Base-by-base conservation (phyloP, 2,329 filamentous ascomycete species). In the Aureobasidium sp. region DNA sequence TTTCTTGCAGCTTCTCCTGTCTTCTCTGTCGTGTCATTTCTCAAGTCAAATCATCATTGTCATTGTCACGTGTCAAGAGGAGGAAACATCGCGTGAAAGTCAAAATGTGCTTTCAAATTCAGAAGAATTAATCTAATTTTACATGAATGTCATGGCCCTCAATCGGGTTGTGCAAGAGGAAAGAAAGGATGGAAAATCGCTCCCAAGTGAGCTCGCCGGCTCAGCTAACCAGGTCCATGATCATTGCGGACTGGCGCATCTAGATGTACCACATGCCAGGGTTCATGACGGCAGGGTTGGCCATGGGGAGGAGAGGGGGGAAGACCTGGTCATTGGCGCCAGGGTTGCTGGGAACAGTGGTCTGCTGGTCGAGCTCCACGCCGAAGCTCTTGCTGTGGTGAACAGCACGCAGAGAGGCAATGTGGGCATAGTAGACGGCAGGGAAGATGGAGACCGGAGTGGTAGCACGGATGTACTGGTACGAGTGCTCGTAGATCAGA, bases 401-500 rank as follows among this genome's bases (percentile, higher is more conserved):
- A 60, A 86, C 86, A 22, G 90, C 91, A 55, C 94, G 89, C 63
- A 86, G 85, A 9, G 91, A 88, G 37, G 92, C 91, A 66, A 99
- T 76, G 75, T 99, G 94, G 0, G 95, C 91, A 68, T 99, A 99
- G 81, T 99, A 99, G 0, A 97, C 88, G 0, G 94, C 91, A 0
- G 94, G 94, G 67, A 83, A 89, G 0, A 94, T 76, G 0, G 92
- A 97, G 0, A 99, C 92, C 0, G 94, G 91, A 0, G 93, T 97
- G 0, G 92, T 97, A 0, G 92, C 94, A 17, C 94, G 86, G 61
- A 88, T 87, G 70, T 96, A 99, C 62, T 96, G 91, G 74, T 96
- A 99, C 48, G 88, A 96, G 66, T 97, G 91, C 67, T 96, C 88
- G 69, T 97, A 97, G 25, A 97, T 88, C 83, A 97, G 88, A 62